A percentile compares a stretch with the other conserved stretches of the same genome.
Evolutionary conservation across 2,329 filamentous ascomycete species (phyloP).

Genomic region (Nothopassalora personata): DNA sequence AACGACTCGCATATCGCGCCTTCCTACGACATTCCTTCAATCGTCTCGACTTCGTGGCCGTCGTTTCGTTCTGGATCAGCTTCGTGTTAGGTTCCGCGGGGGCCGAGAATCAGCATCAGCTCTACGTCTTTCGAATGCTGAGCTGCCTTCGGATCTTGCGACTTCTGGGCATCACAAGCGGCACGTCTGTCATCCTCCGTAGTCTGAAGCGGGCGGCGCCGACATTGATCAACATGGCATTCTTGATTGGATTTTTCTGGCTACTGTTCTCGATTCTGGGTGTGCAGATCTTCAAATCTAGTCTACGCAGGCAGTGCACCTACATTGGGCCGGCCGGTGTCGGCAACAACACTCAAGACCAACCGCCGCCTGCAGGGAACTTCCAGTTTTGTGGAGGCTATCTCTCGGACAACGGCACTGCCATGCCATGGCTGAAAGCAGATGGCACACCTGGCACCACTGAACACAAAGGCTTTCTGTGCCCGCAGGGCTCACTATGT

Average conservation of each 20-base stretch:
- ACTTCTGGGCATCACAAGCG: conserved; percentile 84
- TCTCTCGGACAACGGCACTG: conserved; percentile 52
- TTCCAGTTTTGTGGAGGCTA: conserved; percentile 84
- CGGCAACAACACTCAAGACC: conserved; percentile 23
- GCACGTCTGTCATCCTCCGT: conserved; percentile 87
- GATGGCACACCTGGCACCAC: conserved; percentile 49
- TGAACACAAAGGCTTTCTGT: conserved; percentile 77
- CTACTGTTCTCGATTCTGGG: conserved; percentile 93
- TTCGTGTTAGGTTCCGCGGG: conserved; percentile 68
- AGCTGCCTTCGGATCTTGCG: conserved; percentile 90
- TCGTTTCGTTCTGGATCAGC: conserved; percentile 91
- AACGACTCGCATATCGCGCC: conserved; percentile 80
- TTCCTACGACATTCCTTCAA: conserved; percentile 96
- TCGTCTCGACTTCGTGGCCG: conserved; percentile 86
- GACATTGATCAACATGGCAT: conserved; percentile 83
- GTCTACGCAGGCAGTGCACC: conserved; percentile 43
- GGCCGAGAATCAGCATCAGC: conserved; percentile 62
- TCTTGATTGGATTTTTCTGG: conserved; percentile 96
- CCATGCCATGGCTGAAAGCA: conserved; percentile 63
- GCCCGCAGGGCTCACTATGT: conserved; percentile 76
- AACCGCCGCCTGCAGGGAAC: conserved; percentile 40
- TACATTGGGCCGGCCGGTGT: conserved; percentile 39
- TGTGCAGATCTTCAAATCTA: conserved; percentile 78
- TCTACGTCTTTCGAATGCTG: conserved; percentile 94
- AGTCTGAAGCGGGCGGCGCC: conserved; percentile 95